phyloP scores from a whole-genome alignment of 176 grass and related monocot genomes.

The Aegilops umbellulata region DNA sequence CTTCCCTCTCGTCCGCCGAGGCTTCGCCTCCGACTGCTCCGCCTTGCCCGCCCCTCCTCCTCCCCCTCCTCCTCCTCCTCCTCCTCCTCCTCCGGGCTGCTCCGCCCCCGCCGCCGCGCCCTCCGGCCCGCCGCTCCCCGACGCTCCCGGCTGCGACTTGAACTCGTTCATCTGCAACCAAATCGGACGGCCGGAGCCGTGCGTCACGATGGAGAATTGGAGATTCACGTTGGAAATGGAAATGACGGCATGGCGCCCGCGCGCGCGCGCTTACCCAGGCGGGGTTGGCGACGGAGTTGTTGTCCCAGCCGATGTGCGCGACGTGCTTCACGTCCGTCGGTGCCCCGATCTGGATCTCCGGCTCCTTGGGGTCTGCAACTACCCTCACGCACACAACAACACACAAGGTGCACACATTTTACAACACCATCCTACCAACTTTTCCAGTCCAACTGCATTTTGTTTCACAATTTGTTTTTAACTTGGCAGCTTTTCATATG shows the following conservation, averaged over 20 bases:
- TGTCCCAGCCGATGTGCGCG: conserved; percentile 93
- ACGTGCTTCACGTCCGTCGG: conserved; percentile 98
- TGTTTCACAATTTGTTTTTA: no score
- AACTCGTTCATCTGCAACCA: conserved; percentile 49
- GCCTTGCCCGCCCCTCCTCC: background rate
- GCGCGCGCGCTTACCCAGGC: conserved; percentile 49
- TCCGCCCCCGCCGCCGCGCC: background rate
- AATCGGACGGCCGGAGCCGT: background rate
- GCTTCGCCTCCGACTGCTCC: conserved; percentile 27
- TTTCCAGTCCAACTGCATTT: no score
- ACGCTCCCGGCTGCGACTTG: conserved; percentile 26
- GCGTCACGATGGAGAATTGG: background rate
- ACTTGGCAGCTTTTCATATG: background rate
- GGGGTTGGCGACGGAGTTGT: conserved; percentile 45
- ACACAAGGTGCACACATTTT: conserved; percentile 16
- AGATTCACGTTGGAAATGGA: background rate
- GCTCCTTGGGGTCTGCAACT: conserved; percentile 62
- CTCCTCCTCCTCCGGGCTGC: background rate
- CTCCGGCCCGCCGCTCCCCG: conserved; percentile 1
- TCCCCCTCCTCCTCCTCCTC: background rate
- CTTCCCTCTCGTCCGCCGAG: conserved; percentile 38
- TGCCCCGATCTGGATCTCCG: conserved; percentile 84
- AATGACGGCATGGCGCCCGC: no score
- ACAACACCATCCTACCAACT: background rate
- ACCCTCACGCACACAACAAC: background rate